Base-by-base conservation (phyloP, 202 grass and related monocot species). In the Schoenoplectus triqueter region DNA sequence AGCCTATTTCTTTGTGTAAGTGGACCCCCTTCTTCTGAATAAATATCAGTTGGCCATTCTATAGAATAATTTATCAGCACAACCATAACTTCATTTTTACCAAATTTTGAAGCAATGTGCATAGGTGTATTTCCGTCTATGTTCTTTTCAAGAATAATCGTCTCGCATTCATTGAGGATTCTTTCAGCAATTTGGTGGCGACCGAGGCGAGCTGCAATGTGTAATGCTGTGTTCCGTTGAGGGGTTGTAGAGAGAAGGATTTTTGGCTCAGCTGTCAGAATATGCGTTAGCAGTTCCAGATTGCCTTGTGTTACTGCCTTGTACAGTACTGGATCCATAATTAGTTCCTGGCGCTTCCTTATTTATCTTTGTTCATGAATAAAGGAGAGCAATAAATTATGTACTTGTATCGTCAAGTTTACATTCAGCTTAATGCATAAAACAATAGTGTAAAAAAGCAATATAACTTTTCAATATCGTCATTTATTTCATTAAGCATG, bases 91-190 rank as follows among this genome's bases (percentile, higher is more conserved):
- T 87, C 17, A 1, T 7, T 4, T 66, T 65, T 78, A 10, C 92
- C 94, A 6, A 20, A 39, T 85, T 73, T 84, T 10, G 86, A 89
- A 17, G 92, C 94, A 5, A 92, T 10, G 73, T 97, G 94, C 57
- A 97, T 68, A 47, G 94, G 86, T 52, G 92, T 97, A 69, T 97
- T 86, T 2, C 84, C 87, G 39, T 91, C 87, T 2, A 5, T 42
- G 51, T 94, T 94, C 72, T 10, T 57, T 76, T 20, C 60, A 22
- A 73, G 7, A 4, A 97, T 68, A 17, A 89, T 60, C 13, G 52
- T 64, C 14, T 31, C 14, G 8, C 31, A 2, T 66, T 41, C 2
- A 0, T 0, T 22, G 17, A 92, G 66, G 7, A 83, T 61, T 86
- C n/a, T 57, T 19, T 21, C 0, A 54, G 85, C 90, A 62, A 94